Conservation (phyloP, 805 yeast genomes). For the Cyberlindnera petersonii region DNA sequence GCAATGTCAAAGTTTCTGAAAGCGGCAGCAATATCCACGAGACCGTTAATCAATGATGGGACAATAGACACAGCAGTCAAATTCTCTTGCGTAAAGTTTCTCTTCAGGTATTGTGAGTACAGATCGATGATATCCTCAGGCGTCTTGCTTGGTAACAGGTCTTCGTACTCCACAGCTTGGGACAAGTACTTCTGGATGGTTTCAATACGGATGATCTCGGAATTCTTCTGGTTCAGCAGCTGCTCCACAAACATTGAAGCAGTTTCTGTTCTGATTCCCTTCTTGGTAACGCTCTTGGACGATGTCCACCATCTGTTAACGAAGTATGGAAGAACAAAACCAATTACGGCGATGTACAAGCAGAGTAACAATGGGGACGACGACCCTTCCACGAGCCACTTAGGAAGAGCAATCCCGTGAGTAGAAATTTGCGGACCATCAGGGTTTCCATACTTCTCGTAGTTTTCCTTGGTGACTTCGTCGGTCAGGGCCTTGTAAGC, state of each 20-base stretch:
- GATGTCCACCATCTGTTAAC: slow-evolving; percentile 91
- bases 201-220: slow-evolving; percentile 53
- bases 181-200: slow-evolving; percentile 57
- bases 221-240: slow-evolving; percentile 70
- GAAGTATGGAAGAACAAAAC: slow-evolving; percentile 69
- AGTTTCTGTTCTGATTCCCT: slow-evolving; percentile 79
- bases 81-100: slow-evolving; percentile 38
- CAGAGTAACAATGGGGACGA: slow-evolving; percentile 63
- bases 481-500: slow-evolving; percentile 96
- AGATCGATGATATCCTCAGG: slow-evolving; percentile 47
- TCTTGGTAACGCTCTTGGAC: slow-evolving; percentile 73
- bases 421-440: slow-evolving; percentile 91
- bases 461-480: slow-evolving; percentile 77
- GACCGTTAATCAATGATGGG: slow-evolving; percentile 63
- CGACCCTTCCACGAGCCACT: slow-evolving; percentile 80
- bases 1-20: slow-evolving; percentile 73
- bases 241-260: slow-evolving; percentile 72
- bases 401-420: slow-evolving; percentile 95
- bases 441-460: slow-evolving; percentile 88
- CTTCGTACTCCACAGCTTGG: slow-evolving; percentile 60
- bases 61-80: slow-evolving; percentile 57
- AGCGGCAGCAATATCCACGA: slow-evolving; percentile 75
- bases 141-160: slow-evolving; percentile 35
- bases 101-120: slow-evolving; percentile 54
- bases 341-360: slow-evolving; percentile 67